A percentile compares a stretch with the other conserved stretches of the same genome.
Evolutionary conservation across 2,329 filamentous ascomycete genomes (phyloP).

Genomic region (Cladosporium sp.): DNA sequence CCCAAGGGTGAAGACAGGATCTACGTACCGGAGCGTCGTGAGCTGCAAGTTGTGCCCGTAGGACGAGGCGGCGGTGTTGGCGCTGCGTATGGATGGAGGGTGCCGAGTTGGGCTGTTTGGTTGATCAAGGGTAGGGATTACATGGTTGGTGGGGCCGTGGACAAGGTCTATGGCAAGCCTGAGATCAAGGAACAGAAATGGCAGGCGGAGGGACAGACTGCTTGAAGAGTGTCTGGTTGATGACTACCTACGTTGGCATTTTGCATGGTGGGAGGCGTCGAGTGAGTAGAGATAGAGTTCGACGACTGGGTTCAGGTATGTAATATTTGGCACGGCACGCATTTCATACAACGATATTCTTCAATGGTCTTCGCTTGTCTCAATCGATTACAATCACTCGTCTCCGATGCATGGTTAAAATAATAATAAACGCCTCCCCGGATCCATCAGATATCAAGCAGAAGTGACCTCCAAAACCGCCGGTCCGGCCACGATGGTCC

Average conservation of each 20-base stretch:
- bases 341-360: not conserved
- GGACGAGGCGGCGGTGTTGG: slow-evolving; percentile 42
- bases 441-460: not conserved
- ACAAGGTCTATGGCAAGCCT: slow-evolving; percentile 22
- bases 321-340: not conserved
- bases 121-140: slow-evolving; percentile 41
- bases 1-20: slow-evolving; percentile 30
- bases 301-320: not conserved
- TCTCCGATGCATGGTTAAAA: not conserved
- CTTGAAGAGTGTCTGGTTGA: not conserved
- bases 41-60: slow-evolving; percentile 42
- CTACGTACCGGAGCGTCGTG: slow-evolving; percentile 36
- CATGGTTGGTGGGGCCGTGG: slow-evolving; percentile 31
- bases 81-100: slow-evolving; percentile 37
- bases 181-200: slow-evolving; percentile 22
- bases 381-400: not conserved
- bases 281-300: not conserved
- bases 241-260: not conserved
- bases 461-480: slow-evolving; percentile 26
- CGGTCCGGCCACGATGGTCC: slow-evolving; percentile 27
- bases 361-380: not conserved
- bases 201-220: slow-evolving; percentile 6
- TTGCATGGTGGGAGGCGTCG: not conserved
- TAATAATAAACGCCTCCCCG: not conserved
- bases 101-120: slow-evolving; percentile 41